These are phyloP conservation scores for Monilinia polystroma DNA, from an alignment of 2,329 filamentous ascomycete species.

Conservation along the genomic window DNA sequence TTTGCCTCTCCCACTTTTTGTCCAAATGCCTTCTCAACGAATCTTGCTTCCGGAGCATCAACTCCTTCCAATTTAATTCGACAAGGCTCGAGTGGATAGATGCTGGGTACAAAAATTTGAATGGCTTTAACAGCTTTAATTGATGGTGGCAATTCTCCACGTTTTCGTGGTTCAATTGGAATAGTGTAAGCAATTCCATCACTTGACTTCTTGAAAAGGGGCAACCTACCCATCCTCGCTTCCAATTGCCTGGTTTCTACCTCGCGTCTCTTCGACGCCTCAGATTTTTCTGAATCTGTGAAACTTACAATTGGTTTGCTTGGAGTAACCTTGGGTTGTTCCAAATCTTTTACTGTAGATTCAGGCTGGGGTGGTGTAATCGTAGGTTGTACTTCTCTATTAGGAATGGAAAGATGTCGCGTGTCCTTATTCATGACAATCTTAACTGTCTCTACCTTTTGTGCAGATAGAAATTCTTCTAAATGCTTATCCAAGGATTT, in stretches of 20 bases:
- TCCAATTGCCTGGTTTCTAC: conserved; percentile 71
- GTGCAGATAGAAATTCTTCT: conserved; percentile 65
- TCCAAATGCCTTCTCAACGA: conserved; percentile 64
- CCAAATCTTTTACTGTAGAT: conserved; percentile 12
- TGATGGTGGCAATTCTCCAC: conserved; percentile 57
- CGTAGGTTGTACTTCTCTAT: conserved; percentile 32
- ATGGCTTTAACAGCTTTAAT: conserved; percentile 63
- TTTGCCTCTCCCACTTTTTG: conserved; percentile 55
- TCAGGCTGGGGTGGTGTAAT: conserved; percentile 19
- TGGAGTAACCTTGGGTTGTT: conserved; percentile 21
- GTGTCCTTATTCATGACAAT: conserved; percentile 45
- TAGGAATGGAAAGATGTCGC: conserved; percentile 37
- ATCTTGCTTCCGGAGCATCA: conserved; percentile 57
- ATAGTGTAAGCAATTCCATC: conserved; percentile 71
- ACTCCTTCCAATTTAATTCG: conserved; percentile 65
- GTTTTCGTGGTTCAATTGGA: conserved; percentile 65
- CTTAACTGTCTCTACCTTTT: conserved; percentile 71
- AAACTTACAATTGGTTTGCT: conserved; percentile 42
- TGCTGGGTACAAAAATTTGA: conserved; percentile 65
- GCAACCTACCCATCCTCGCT: conserved; percentile 67
- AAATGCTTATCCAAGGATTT: conserved; percentile 72
- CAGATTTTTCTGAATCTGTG: conserved; percentile 57
- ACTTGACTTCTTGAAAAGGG: conserved; percentile 64
- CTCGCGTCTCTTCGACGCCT: conserved; percentile 62
- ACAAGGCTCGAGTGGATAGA: conserved; percentile 70